A percentile compares a stretch with the other conserved stretches of the same genome.
phyloP scores from a whole-genome alignment of 495 filamentous ascomycete genomes.

The Lichenothelia convexa region DNA sequence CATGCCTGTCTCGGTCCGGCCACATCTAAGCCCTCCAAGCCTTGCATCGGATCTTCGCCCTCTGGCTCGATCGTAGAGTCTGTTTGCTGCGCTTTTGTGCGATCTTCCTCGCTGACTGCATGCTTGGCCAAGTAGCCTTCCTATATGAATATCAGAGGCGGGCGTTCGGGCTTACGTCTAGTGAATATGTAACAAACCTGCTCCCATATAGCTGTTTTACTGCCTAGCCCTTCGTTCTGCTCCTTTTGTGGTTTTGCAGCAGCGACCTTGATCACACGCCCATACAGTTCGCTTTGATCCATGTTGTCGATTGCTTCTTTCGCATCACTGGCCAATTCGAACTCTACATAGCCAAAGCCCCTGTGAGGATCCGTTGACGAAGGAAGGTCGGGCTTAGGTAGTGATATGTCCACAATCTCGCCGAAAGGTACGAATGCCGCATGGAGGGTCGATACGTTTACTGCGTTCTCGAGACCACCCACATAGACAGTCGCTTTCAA shows the following conservation, averaged over 20 bases:
- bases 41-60: slow-evolving; percentile 82
- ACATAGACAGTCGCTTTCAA: slow-evolving; percentile 83
- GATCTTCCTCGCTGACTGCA: slow-evolving; percentile 77
- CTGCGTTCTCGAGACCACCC: slow-evolving; percentile 66
- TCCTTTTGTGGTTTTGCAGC: slow-evolving; percentile 87
- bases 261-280: slow-evolving; percentile 77
- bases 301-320: slow-evolving; percentile 97
- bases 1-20: slow-evolving; percentile 75
- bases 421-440: slow-evolving; percentile 94
- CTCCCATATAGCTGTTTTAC: slow-evolving; percentile 95
- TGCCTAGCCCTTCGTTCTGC: slow-evolving; percentile 64
- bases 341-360: slow-evolving; percentile 95
- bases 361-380: slow-evolving; percentile 53
- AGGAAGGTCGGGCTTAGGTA: slow-evolving; percentile 68
- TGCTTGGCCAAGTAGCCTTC: slow-evolving; percentile 87
- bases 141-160: slow-evolving; percentile 31
- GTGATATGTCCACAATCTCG: slow-evolving; percentile 71
- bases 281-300: slow-evolving; percentile 94
- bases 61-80: slow-evolving; percentile 29
- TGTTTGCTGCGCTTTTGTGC: slow-evolving; percentile 40
- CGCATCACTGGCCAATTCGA: slow-evolving; percentile 68
- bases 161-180: slow-evolving; percentile 1
- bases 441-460: slow-evolving; percentile 54
- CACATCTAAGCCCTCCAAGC: slow-evolving; percentile 79
- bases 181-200: slow-evolving; percentile 39